A percentile compares a stretch with the other conserved stretches of the same genome.
These are phyloP conservation scores for Cnidoscolus chayamansa DNA, from an alignment of 441 rosid species.

Conservation along the genomic window DNA sequence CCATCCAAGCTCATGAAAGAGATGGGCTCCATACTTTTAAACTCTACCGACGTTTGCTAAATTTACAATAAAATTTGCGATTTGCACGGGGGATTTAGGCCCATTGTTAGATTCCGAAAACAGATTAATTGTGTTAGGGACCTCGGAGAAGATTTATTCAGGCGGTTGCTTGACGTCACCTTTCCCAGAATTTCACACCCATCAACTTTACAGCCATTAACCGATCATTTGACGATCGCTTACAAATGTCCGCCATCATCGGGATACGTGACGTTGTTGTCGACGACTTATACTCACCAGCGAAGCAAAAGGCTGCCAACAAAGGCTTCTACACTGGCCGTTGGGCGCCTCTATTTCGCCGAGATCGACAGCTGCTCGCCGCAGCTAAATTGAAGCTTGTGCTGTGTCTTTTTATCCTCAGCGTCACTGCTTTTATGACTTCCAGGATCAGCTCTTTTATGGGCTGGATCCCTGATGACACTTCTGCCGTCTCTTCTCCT, in stretches of 20 bases:
- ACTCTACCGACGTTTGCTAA: too few relatives aligned
- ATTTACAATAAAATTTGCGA: too few relatives aligned
- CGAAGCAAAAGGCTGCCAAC: conserved; percentile 20
- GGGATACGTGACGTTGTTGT: conserved; percentile 11
- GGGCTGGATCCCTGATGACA: conserved; percentile 19
- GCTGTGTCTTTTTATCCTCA: conserved; percentile 6
- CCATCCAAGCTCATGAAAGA: too few relatives aligned
- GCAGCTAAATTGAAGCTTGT: conserved; percentile 12
- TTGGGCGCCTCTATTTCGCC: conserved; percentile 7
- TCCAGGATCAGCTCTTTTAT: conserved; percentile 18
- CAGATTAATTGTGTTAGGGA: too few relatives aligned
- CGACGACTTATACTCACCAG: conserved; percentile 17
- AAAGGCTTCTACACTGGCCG: conserved; percentile 8
- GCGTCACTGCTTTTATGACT: conserved; percentile 10
- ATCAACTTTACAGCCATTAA: neutral
- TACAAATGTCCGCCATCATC: conserved; percentile 14
- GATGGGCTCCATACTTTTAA: too few relatives aligned
- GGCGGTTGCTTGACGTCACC: neutral
- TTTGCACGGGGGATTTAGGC: too few relatives aligned
- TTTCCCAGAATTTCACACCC: neutral
- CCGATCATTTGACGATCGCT: neutral
- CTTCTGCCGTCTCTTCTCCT: neutral
- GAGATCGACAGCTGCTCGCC: conserved; percentile 5
- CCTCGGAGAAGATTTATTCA: neutral
- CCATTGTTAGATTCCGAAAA: too few relatives aligned